Conservation (phyloP, 345 rosid genomes). For the Rhodomyrtus tomentosa region DNA sequence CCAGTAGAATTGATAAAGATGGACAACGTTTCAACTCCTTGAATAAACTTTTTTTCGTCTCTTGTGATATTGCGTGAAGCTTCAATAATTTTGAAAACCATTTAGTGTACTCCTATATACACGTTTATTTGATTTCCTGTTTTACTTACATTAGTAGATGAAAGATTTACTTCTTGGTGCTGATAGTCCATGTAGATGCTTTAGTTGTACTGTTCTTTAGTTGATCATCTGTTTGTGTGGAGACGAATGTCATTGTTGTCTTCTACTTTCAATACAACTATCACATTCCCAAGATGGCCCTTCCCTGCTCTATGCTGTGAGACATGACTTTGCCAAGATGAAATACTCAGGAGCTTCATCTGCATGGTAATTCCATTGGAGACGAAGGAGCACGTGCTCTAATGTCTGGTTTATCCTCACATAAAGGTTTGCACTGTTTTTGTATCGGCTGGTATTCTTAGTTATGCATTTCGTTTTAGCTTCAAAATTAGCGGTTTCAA, state of each 20-base stretch:
- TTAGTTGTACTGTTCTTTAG: background rate
- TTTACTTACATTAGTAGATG: background rate
- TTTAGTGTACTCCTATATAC: background rate
- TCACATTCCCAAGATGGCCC: background rate
- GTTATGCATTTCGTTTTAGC: background rate
- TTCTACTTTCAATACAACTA: background rate
- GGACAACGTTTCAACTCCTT: background rate
- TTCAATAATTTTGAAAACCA: background rate
- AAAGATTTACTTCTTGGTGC: background rate
- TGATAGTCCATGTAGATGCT: background rate
- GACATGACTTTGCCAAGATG: background rate
- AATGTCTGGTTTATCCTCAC: conserved; percentile 75
- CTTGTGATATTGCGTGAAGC: background rate
- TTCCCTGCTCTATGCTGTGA: background rate
- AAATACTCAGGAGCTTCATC: conserved; percentile 68
- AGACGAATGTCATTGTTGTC: background rate
- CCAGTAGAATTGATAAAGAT: background rate
- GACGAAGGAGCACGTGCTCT: conserved; percentile 88
- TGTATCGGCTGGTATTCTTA: background rate
- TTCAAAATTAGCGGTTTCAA: background rate
- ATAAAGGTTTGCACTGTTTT: conserved; percentile 47
- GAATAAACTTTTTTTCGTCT: background rate
- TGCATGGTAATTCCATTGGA: conserved; percentile 91
- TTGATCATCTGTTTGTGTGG: background rate
- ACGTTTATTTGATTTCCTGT: background rate